Evolutionary conservation across 148 eudicot species (phyloP).

Genomic region (Vaccinium macrocarpon): DNA sequence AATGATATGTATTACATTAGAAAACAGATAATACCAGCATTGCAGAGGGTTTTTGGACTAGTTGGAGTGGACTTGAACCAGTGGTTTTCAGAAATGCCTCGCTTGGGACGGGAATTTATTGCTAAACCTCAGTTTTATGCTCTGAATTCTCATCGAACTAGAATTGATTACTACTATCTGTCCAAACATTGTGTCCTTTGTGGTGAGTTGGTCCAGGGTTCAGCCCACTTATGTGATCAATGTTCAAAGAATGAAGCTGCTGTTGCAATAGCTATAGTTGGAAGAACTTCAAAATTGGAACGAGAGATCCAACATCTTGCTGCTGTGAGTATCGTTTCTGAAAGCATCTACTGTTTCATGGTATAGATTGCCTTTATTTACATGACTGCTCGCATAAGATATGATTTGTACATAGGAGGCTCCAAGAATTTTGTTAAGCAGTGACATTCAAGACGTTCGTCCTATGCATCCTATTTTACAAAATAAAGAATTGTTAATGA

Average conservation of each 20-base stretch:
- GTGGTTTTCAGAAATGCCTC: constrained; percentile 87
- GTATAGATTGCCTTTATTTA: not conserved
- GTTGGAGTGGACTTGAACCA: constrained; percentile 73
- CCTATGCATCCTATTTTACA: not conserved
- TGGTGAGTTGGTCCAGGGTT: constrained; percentile 65
- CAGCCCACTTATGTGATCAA: constrained; percentile 53
- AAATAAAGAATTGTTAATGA: not conserved
- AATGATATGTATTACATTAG: constrained; percentile 81
- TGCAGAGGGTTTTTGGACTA: constrained; percentile 89
- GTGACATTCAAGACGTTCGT: not conserved
- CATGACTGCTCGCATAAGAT: not conserved
- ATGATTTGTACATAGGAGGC: not conserved
- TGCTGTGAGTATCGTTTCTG: constrained; percentile 54
- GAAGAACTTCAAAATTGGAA: constrained; percentile 80
- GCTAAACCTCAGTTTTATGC: constrained; percentile 48
- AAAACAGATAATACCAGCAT: constrained; percentile 91
- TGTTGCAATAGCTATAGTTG: constrained; percentile 55
- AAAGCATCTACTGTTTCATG: not conserved
- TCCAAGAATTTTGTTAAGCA: not conserved
- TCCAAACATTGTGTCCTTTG: constrained; percentile 82
- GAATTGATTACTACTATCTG: constrained; percentile 81
- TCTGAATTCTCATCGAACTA: constrained; percentile 55
- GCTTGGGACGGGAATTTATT: constrained; percentile 55
- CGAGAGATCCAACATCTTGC: constrained; percentile 80
- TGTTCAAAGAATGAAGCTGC: constrained; percentile 59